A percentile compares a stretch with the other conserved stretches of the same genome.
These are phyloP conservation scores for Verticillium dahliae DNA, from an alignment of 2,329 filamentous ascomycete species.

Conservation along the genomic window DNA sequence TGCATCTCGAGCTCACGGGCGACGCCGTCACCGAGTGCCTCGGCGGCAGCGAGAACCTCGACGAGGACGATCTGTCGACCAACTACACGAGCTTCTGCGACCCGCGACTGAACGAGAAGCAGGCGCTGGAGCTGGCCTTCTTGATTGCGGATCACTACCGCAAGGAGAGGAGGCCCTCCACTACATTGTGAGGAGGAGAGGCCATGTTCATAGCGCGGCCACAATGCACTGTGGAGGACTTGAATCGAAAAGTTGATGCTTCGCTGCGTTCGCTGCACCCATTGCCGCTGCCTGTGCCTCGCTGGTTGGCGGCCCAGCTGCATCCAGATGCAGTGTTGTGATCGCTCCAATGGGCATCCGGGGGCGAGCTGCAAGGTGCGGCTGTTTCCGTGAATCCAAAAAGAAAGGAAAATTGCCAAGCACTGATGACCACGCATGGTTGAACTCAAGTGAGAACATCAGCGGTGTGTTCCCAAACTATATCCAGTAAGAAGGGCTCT, in stretches of 20 bases:
- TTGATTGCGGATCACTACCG: slow-evolving; percentile 77
- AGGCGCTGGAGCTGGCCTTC: slow-evolving; percentile 91
- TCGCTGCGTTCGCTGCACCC: background rate
- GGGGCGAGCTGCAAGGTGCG: background rate
- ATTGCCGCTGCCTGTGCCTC: background rate
- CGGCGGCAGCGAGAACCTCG: slow-evolving; percentile 79
- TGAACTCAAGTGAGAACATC: no score
- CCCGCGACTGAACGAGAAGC: slow-evolving; percentile 92
- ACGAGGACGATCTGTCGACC: slow-evolving; percentile 78
- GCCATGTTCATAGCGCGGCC: background rate
- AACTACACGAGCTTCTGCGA: slow-evolving; percentile 98
- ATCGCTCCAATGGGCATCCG: no score
- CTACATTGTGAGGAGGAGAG: background rate
- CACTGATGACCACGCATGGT: no score
- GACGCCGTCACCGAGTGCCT: slow-evolving; percentile 96
- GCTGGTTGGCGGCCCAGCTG: no score
- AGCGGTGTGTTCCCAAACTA: no score
- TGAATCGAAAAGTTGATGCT: background rate
- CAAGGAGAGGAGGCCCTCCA: slow-evolving; percentile 20
- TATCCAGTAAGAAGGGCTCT: no score
- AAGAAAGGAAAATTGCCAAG: no score
- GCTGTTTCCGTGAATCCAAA: no score
- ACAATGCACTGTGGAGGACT: background rate
- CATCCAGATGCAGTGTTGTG: no score
- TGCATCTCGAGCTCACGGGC: slow-evolving; percentile 91